Evolutionary conservation across 352 stramenopile species (phyloP), one percentile per base, ranked within the genome.

Genomic region (Globisporangium spinosum): DNA sequence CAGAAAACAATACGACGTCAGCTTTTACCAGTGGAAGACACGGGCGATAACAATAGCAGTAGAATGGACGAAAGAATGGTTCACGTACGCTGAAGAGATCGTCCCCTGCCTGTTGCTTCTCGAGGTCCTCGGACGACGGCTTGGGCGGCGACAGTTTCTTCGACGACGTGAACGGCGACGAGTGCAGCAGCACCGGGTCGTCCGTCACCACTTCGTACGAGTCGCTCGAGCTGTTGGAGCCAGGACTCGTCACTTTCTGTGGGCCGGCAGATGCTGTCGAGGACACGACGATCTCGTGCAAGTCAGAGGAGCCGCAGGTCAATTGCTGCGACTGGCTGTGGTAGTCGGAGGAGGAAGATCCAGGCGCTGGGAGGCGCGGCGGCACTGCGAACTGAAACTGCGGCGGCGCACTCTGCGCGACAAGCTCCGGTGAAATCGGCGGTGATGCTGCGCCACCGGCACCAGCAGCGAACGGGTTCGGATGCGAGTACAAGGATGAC

Each of bases 71-170:
- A 22, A 71, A 1, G 65, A 12, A 60, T 35, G 23, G 54, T 5
- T 60, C 53, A 87, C 82, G 68, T 89, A 94, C 86, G 60, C 83
- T 94, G 68, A 94, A 94, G 45, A 94, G 73, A 58, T 94, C 84
- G 49, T 91, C 80, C 25, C 80, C 78, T 2, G 64, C 69, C 40
- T 85, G 43, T 10, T 51, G 70, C 45, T 70, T 79, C 58, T 84
- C 75, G 10, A 70, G 73, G 23, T 80, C 77, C 49, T 54, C 61
- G 29, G 74, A 38, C 38, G 35, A 43, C 29, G 43, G 49, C 23
- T 69, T 67, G 51, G 27, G 9, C n/a, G 58, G 43, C 45, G 56
- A 38, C 17, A 51, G 43, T n/a, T 47, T 25, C 40, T 62, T 58
- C 40, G 69, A 64, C 40, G 68, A 72, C 70, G 38, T 63, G 13